Evolutionary conservation across 805 yeast genomes (phyloP).

Genomic region (Pichia cephalocereana): DNA sequence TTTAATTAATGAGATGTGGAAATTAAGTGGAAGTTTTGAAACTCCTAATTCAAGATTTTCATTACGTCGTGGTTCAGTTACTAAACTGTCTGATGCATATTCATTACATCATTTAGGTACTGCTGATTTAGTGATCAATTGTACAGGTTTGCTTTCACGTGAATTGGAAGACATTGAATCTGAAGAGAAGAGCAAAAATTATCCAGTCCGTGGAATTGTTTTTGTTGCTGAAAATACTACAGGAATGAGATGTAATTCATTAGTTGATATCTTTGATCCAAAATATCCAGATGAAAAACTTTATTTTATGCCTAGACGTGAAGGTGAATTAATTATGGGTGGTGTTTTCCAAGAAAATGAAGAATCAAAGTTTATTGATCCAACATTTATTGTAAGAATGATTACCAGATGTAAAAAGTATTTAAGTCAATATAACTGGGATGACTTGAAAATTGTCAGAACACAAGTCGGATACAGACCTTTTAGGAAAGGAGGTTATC

Average conservation of each 20-base stretch:
- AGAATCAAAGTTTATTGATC: conserved; percentile 25
- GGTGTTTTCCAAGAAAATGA: conserved; percentile 29
- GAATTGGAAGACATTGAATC: conserved; percentile 33
- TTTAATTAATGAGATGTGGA: conserved; percentile 24
- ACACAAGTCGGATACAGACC: conserved; percentile 61
- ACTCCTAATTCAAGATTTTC: conserved; percentile 33
- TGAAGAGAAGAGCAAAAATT: conserved; percentile 19
- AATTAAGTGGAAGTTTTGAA: conserved; percentile 4
- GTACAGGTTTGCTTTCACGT: conserved; percentile 44
- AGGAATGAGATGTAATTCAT: conserved; percentile 21
- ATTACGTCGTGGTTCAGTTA: conserved; percentile 33
- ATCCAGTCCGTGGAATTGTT: conserved; percentile 54
- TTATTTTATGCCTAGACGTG: conserved; percentile 58
- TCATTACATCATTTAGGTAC: conserved; percentile 29
- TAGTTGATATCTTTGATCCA: conserved; percentile 15
- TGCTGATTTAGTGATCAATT: conserved; percentile 47
- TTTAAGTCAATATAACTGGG: conserved; percentile 30
- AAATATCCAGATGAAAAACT: conserved; percentile 32
- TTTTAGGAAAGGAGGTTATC: conserved; percentile 48
- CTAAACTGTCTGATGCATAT: conserved; percentile 39
- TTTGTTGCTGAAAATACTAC: conserved; percentile 38
- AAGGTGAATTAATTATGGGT: conserved; percentile 61
- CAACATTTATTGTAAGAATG: conserved; percentile 38
- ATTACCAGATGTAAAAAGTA: conserved; percentile 34
- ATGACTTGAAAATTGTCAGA: conserved; percentile 35